These are phyloP conservation scores for Aspergillus fumigatus DNA, from an alignment of 2,329 filamentous ascomycete genomes.

Conservation along the genomic window DNA sequence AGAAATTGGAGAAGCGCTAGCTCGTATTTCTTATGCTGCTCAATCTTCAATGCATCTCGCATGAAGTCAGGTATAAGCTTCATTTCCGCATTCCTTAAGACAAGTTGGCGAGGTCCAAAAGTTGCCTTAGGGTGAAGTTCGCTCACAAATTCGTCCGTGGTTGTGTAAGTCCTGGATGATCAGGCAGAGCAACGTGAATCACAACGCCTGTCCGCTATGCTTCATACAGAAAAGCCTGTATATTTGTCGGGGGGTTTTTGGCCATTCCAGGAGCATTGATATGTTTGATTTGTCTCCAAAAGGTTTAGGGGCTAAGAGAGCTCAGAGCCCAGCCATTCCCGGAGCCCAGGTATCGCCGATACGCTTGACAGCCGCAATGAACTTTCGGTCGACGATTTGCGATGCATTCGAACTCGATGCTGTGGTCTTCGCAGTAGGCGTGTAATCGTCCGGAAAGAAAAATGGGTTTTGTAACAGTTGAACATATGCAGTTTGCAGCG, in stretches of 20 bases:
- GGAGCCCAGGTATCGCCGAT: constrained; percentile 85
- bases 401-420: constrained; percentile 44
- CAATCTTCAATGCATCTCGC: background rate
- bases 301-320: constrained; percentile 24
- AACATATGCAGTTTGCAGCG: constrained; percentile 90
- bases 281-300: background rate
- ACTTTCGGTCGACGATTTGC: constrained; percentile 76
- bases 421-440: constrained; percentile 50
- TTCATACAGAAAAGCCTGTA: too few relatives aligned
- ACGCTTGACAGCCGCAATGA: constrained; percentile 74
- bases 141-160: background rate
- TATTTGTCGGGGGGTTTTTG: background rate
- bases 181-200: too few relatives aligned
- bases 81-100: background rate
- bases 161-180: background rate
- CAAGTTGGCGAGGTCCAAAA: background rate
- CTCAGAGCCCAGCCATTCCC: constrained; percentile 64
- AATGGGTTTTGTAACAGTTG: constrained; percentile 88
- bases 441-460: constrained; percentile 81
- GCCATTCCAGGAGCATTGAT: background rate
- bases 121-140: background rate
- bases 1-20: background rate
- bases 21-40: background rate
- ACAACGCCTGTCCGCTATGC: background rate
- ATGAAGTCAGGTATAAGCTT: background rate